Conservation (phyloP, 2,329 filamentous ascomycete species). For the Aureobasidium sp. region DNA sequence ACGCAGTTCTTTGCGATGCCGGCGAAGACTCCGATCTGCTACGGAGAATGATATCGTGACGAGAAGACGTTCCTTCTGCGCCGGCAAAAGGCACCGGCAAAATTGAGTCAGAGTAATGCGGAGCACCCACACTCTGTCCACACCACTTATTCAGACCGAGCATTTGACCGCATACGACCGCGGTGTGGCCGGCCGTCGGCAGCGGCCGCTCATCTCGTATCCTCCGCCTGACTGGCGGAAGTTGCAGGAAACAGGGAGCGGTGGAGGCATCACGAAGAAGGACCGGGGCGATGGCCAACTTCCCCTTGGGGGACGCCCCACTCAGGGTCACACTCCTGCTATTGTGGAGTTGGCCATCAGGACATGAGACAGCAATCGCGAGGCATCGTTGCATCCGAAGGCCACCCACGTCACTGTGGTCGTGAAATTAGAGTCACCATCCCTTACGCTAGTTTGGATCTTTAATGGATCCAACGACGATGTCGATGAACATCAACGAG, state of each 20-base stretch:
- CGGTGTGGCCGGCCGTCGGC: background rate
- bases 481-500: background rate
- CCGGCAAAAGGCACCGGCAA: constrained; percentile 6
- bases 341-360: background rate
- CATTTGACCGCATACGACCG: constrained; percentile 2
- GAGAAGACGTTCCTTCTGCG: background rate
- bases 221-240: background rate
- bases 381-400: background rate
- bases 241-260: background rate
- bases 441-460: background rate
- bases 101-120: constrained; percentile 2
- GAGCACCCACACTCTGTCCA: background rate
- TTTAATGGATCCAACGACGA: background rate
- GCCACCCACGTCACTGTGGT: constrained; percentile 3
- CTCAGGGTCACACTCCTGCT: background rate
- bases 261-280: background rate
- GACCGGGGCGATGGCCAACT: background rate
- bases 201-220: background rate
- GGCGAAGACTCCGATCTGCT: background rate
- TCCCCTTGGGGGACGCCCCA: background rate
- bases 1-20: background rate
- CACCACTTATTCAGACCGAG: constrained; percentile 2
- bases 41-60: background rate
- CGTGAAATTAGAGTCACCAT: background rate
- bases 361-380: background rate